phyloP scores from a whole-genome alignment of 2,329 filamentous ascomycete genomes.

The Byssothecium circinans region DNA sequence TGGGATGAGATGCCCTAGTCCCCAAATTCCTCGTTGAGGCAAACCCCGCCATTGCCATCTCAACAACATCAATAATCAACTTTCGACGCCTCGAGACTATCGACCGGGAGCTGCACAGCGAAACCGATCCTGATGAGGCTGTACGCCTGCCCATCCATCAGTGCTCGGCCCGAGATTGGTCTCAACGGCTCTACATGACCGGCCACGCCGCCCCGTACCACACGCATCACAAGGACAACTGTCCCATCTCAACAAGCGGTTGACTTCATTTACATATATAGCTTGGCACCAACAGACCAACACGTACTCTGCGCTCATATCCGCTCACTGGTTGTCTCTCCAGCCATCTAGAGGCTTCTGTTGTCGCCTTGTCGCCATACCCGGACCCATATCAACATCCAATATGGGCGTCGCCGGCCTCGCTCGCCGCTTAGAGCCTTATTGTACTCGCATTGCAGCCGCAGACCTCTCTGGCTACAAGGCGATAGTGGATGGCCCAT shows the following conservation, averaged over 20 bases:
- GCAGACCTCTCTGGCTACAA: constrained; percentile 27
- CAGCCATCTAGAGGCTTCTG: not conserved
- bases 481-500: constrained; percentile 72
- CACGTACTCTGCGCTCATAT: constrained; percentile 7
- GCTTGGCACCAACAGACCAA: not conserved
- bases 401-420: constrained; percentile 41
- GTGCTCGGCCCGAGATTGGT: constrained; percentile 4
- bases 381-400: not conserved
- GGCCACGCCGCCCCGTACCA: constrained; percentile 13
- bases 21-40: constrained; percentile 2
- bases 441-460: constrained; percentile 26
- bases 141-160: not conserved
- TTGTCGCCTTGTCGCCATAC: not conserved
- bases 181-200: constrained; percentile 4
- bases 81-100: not conserved
- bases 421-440: constrained; percentile 34
- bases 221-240: not conserved
- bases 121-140: constrained; percentile 5
- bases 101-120: not conserved
- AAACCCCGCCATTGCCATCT: constrained; percentile 1
- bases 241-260: constrained; percentile 10
- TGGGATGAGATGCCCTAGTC: not conserved
- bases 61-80: constrained; percentile 2
- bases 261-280: constrained; percentile 14
- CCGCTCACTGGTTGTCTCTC: constrained; percentile 2